These are phyloP conservation scores for Tranzscheliella williamsii DNA, from an alignment of 1,284 basidiomycete species.

Conservation along the genomic window DNA sequence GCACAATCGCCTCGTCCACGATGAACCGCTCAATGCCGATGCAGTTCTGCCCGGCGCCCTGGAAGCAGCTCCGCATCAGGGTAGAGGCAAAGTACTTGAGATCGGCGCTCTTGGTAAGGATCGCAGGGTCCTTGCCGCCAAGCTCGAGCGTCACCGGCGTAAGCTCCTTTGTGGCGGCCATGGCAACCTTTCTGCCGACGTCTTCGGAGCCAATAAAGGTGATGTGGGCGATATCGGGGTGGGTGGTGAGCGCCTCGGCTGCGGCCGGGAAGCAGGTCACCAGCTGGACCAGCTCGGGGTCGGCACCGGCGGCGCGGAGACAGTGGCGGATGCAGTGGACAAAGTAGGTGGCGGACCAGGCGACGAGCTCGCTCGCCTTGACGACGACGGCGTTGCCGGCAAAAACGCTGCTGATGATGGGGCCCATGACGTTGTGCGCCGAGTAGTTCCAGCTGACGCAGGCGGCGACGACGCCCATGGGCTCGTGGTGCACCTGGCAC, in stretches of 20 bases:
- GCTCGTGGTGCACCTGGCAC: constrained; percentile 78
- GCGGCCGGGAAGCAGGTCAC: constrained; percentile 86
- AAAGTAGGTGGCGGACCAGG: constrained; percentile 49
- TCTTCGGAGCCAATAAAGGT: constrained; percentile 89
- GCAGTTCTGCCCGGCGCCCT: constrained; percentile 93
- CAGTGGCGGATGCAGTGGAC: constrained; percentile 67
- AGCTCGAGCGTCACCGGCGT: constrained; percentile 89
- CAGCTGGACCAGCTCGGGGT: constrained; percentile 66
- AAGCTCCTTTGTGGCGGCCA: constrained; percentile 79
- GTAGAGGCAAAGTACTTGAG: constrained; percentile 64
- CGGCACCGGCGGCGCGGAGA: constrained; percentile 71
- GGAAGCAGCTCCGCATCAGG: constrained; percentile 62
- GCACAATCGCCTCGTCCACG: constrained; percentile 76
- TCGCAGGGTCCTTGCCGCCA: constrained; percentile 69
- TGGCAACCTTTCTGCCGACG: constrained; percentile 81
- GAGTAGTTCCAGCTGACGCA: constrained; percentile 79
- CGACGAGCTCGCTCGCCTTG: constrained; percentile 69
- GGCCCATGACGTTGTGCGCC: constrained; percentile 90
- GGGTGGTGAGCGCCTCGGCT: constrained; percentile 78
- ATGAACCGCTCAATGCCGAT: constrained; percentile 86
- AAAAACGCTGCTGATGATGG: constrained; percentile 85
- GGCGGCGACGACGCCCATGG: constrained; percentile 87
- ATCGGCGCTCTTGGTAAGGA: constrained; percentile 64
- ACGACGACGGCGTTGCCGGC: constrained; percentile 86
- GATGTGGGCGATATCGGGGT: constrained; percentile 73